Percentiles rank a stretch among this genome's conserved stretches.
These are phyloP conservation scores for Sordariomycetes sp. DNA, from an alignment of 2,329 filamentous ascomycete species.

Conservation along the genomic window DNA sequence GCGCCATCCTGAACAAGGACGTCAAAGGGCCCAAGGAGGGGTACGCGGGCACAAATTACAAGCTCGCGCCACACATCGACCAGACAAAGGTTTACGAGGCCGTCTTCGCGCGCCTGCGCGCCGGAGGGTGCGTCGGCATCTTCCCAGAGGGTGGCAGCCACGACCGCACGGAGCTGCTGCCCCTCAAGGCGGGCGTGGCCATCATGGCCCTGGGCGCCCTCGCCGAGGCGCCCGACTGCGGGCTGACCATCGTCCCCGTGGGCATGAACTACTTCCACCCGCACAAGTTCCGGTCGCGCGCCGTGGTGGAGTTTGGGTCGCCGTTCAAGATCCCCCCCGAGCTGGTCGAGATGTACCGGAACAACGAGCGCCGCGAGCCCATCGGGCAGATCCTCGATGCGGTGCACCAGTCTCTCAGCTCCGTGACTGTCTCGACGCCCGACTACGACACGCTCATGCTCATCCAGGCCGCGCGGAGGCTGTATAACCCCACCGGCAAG, in stretches of 20 bases:
- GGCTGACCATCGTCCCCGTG: conserved; percentile 86
- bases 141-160: conserved; percentile 96
- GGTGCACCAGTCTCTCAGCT: conserved; percentile 70
- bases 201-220: conserved; percentile 94
- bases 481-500: conserved; percentile 91
- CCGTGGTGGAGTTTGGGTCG: conserved; percentile 87
- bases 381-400: conserved; percentile 76
- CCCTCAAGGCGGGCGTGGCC: conserved; percentile 89
- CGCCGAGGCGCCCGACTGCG: conserved; percentile 72
- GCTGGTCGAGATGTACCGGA: conserved; percentile 74
- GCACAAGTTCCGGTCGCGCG: conserved; percentile 93
- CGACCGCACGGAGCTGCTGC: conserved; percentile 80
- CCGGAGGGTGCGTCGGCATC: conserved; percentile 84
- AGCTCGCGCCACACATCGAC: conserved; percentile 84
- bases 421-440: conserved; percentile 83
- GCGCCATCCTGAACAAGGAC: conserved; percentile 43
- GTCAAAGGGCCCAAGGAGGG: conserved; percentile 40
- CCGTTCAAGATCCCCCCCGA: conserved; percentile 76
- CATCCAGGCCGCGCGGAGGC: conserved; percentile 81
- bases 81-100: conserved; percentile 89
- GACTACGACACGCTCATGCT: conserved; percentile 96
- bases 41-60: conserved; percentile 70
- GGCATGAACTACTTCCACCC: conserved; percentile 99
- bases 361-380: conserved; percentile 71
- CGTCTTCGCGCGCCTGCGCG: conserved; percentile 71